These are phyloP conservation scores for Colletotrichum destructivum DNA, from an alignment of 2,329 filamentous ascomycete species.

Conservation along the genomic window DNA sequence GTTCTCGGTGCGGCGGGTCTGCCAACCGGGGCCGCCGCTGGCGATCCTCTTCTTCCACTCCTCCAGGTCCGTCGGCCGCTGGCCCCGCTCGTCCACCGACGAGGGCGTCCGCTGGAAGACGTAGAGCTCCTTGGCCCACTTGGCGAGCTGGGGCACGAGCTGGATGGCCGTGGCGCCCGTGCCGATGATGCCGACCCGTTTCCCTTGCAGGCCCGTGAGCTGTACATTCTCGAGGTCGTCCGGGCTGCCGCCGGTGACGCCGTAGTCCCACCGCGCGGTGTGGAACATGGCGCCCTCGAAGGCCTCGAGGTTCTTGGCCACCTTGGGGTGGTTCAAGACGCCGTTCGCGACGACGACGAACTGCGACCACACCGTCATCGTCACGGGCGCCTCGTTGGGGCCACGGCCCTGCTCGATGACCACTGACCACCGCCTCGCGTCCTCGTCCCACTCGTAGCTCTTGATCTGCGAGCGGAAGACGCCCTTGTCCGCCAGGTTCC, in stretches of 20 bases:
- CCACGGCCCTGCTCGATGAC: slow-evolving; percentile 47
- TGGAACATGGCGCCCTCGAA: slow-evolving; percentile 62
- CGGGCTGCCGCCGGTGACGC: slow-evolving; percentile 57
- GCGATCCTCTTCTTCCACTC: slow-evolving; percentile 57
- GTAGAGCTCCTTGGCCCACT: slow-evolving; percentile 64
- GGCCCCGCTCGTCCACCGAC: slow-evolving; percentile 55
- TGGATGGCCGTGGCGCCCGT: slow-evolving; percentile 66
- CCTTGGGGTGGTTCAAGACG: slow-evolving; percentile 57
- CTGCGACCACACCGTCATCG: slow-evolving; percentile 54
- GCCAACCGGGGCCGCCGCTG: slow-evolving; percentile 61
- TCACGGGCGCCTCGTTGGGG: slow-evolving; percentile 45
- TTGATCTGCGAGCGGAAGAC: slow-evolving; percentile 61
- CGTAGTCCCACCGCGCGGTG: slow-evolving; percentile 63
- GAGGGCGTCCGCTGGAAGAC: slow-evolving; percentile 72
- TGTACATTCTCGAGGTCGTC: slow-evolving; percentile 56
- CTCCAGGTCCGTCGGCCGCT: slow-evolving; percentile 57
- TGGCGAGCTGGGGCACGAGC: slow-evolving; percentile 60
- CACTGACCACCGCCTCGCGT: slow-evolving; percentile 45
- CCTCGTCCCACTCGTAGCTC: slow-evolving; percentile 63
- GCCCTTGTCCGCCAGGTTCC: slow-evolving; percentile 52
- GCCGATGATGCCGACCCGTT: slow-evolving; percentile 64
- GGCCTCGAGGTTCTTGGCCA: slow-evolving; percentile 58
- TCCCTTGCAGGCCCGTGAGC: slow-evolving; percentile 61
- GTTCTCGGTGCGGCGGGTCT: slow-evolving; percentile 61
- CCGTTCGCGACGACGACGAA: slow-evolving; percentile 59